phyloP scores from a whole-genome alignment of 352 stramenopile genomes.

The Phytophthora brassicae region DNA sequence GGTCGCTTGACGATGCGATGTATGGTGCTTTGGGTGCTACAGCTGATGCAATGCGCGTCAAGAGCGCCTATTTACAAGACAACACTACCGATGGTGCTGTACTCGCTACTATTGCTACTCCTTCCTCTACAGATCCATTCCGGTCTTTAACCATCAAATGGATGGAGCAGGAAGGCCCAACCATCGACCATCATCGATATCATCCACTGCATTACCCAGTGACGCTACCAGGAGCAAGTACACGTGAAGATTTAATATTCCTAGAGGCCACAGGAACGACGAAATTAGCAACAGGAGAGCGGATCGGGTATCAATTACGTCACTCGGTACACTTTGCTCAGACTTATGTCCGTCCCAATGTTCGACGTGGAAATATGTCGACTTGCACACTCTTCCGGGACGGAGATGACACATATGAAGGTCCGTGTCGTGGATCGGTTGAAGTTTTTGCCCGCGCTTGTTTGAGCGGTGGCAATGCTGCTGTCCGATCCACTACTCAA shows the following conservation, averaged over 20 bases:
- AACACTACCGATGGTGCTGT: constrained; percentile 49
- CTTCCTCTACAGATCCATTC: constrained; percentile 50
- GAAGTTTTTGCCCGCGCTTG: constrained; percentile 37
- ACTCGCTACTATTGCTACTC: constrained; percentile 43
- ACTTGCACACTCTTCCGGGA: constrained; percentile 59
- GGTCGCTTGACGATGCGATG: constrained; percentile 60
- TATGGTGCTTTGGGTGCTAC: constrained; percentile 49
- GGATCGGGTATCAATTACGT: constrained; percentile 57
- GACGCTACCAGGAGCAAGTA: constrained; percentile 29
- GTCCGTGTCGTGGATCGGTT: constrained; percentile 21
- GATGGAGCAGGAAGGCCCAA: constrained; percentile 43
- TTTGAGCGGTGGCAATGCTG: constrained; percentile 33
- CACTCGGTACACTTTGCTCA: constrained; percentile 67
- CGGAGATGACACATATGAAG: constrained; percentile 28
- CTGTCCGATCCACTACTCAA: constrained; percentile 32
- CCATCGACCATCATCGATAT: constrained; percentile 35
- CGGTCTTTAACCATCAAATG: constrained; percentile 59
- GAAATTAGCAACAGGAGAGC: constrained; percentile 48
- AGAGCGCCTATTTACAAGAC: constrained; percentile 50
- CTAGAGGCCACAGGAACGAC: constrained; percentile 54
- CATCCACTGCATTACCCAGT: constrained; percentile 42
- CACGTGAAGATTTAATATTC: constrained; percentile 65
- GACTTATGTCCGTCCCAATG: constrained; percentile 34
- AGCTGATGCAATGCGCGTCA: constrained; percentile 47
- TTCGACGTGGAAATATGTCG: constrained; percentile 53